phyloP scores from a whole-genome alignment of 208 protist genomes.

The Phytomonas sp. region DNA sequence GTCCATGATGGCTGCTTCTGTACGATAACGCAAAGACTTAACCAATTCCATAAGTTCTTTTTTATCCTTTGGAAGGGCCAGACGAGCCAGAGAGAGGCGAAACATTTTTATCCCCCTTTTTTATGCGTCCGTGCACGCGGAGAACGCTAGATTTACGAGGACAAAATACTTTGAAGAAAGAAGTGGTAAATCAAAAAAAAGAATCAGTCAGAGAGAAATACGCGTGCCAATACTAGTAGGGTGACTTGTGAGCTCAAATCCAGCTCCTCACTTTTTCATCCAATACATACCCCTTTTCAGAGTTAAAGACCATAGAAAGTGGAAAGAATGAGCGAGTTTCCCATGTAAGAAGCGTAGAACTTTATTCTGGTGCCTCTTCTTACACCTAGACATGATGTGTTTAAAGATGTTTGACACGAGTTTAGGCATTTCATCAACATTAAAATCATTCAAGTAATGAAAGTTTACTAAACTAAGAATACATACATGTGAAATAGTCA shows the following conservation, averaged over 20 bases:
- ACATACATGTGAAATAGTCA: not conserved
- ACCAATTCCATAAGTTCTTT: slow-evolving; percentile 81
- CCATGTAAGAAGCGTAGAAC: not conserved
- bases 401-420: not conserved
- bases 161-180: slow-evolving; percentile 6
- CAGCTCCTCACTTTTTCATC: not conserved
- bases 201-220: not conserved
- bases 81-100: not conserved
- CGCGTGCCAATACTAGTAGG: not conserved
- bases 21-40: slow-evolving; percentile 80
- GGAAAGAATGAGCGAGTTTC: not conserved
- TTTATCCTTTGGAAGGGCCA: slow-evolving; percentile 26
- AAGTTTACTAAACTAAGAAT: not conserved
- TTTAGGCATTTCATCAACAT: not conserved
- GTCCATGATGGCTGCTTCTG: slow-evolving; percentile 85
- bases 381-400: not conserved
- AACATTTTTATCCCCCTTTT: not conserved
- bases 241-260: not conserved
- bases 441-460: not conserved
- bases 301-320: slow-evolving; percentile 1
- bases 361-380: not conserved
- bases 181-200: slow-evolving; percentile 6
- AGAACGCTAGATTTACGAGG: not conserved
- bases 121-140: slow-evolving; percentile 7
- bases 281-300: not conserved